Percentiles rank a stretch among this genome's conserved stretches.
phyloP scores from a whole-genome alignment of 495 filamentous ascomycete genomes.

The Penicillium canariense region DNA sequence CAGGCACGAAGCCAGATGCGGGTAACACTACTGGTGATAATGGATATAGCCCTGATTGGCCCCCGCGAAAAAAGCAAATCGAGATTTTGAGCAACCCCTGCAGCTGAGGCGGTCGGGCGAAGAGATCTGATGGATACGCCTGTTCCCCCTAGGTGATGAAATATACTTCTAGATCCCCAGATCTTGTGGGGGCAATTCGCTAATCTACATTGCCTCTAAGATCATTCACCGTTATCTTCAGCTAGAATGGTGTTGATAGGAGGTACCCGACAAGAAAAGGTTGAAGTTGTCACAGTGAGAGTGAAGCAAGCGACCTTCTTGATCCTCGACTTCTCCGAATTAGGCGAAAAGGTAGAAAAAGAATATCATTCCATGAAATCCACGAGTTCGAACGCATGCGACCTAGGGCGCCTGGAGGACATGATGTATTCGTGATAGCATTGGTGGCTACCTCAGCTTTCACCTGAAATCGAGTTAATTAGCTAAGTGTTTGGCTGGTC shows the following conservation, averaged over 20 bases:
- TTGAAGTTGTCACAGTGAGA: no score
- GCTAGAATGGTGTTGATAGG: neutral
- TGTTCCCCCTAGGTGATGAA: neutral
- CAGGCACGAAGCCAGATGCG: conserved; percentile 7
- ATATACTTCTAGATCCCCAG: no score
- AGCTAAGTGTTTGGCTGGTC: no score
- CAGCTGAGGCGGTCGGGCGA: neutral
- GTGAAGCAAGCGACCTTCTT: neutral
- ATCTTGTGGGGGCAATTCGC: neutral
- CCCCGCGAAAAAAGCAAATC: neutral
- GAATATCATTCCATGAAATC: no score
- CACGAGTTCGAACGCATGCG: no score
- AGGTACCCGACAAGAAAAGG: neutral
- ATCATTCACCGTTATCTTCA: neutral
- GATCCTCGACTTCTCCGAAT: no score
- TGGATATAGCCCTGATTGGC: conserved; percentile 7
- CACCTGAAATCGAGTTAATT: no score
- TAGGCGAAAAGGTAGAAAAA: no score
- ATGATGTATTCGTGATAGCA: no score
- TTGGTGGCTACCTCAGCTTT: no score
- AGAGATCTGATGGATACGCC: neutral
- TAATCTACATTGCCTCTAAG: neutral
- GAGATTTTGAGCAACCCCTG: neutral
- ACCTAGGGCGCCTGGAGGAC: no score
- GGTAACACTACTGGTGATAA: conserved; percentile 4